Conservation (phyloP, 1,139 yeast genomes). For the Yarrowia galli region DNA sequence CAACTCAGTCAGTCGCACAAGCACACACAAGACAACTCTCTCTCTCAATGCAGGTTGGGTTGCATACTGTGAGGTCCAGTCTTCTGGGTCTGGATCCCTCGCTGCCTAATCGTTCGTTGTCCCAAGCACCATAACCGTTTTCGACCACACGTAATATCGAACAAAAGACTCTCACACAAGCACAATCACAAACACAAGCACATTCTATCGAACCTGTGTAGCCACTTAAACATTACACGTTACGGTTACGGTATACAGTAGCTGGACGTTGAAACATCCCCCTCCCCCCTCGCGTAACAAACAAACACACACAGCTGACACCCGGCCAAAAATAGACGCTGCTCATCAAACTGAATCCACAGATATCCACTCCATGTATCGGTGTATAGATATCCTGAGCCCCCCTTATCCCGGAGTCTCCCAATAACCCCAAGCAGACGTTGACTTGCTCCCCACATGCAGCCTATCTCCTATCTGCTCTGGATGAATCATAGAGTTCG, state of each 20-base stretch:
- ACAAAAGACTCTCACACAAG: neutral
- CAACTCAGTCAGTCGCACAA: neutral
- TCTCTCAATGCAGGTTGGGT: neutral
- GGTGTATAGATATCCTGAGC: too few species aligned
- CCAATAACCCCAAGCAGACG: neutral
- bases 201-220: too few species aligned
- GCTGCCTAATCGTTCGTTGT: too few species aligned
- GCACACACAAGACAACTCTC: too few species aligned
- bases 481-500: conserved; percentile 36
- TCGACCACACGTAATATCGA: neutral
- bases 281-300: conserved; percentile 7
- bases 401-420: neutral
- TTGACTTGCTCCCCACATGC: conserved; percentile 34
- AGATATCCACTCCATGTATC: too few species aligned
- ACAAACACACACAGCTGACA: neutral
- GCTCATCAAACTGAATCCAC: too few species aligned
- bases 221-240: too few species aligned
- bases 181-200: too few species aligned
- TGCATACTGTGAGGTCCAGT: neutral
- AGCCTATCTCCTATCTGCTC: conserved; percentile 36
- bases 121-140: too few species aligned
- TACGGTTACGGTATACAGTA: conserved; percentile 5
- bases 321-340: neutral
- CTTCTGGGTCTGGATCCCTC: too few species aligned
- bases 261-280: conserved; percentile 4